Evolutionary conservation across 163 green algal species (phyloP), one percentile per base, ranked within the genome.

Genomic region (Coccomyxa subellipsoidea): DNA sequence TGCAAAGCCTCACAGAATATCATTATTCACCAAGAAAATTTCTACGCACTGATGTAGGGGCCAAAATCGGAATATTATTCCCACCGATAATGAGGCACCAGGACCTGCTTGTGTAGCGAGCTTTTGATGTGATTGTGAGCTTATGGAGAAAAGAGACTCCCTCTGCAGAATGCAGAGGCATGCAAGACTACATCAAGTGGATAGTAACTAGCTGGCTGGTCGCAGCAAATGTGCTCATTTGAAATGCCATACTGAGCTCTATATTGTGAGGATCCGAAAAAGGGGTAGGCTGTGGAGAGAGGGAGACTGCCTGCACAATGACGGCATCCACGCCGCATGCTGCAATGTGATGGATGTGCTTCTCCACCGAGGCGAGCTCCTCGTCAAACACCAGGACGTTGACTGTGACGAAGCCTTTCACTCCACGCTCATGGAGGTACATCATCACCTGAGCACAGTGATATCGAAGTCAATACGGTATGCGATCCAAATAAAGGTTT

Each of bases 341-440:
- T n/a, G 90, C 92, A 38, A 94, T 84, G 47, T 83, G 72, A 4
- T 87, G 82, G 18, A 93, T 84, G 5, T 70, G 29, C 27, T 77
- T 54, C 87, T 94, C 93, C 73, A 93, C 77, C 6, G 75, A 66
- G 2, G 32, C n/a, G 54, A 97, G 85, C 86, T 97, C 94, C 75
- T 93, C 85, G 53, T 97, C 92, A 87, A 96, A 97, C n/a, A 90
- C 77, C 39, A 93, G 73, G 32, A 95, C 86, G 86, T 95, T 96
- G 29, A 95, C 78, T 0, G 90, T 86, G 31, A 93, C 87, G 83
- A 90, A 96, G 9, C 90, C 87, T 36, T 87, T 89, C 31, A 94
- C 88, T 10, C 91, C 93, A 0, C 90, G 83, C 15, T 83, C 81
- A 36, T 91, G 90, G 66, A 95, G 80, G 87, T 93, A 97, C 2